Conservation (phyloP, 805 yeast genomes). For the Lipomyces starkeyi region DNA sequence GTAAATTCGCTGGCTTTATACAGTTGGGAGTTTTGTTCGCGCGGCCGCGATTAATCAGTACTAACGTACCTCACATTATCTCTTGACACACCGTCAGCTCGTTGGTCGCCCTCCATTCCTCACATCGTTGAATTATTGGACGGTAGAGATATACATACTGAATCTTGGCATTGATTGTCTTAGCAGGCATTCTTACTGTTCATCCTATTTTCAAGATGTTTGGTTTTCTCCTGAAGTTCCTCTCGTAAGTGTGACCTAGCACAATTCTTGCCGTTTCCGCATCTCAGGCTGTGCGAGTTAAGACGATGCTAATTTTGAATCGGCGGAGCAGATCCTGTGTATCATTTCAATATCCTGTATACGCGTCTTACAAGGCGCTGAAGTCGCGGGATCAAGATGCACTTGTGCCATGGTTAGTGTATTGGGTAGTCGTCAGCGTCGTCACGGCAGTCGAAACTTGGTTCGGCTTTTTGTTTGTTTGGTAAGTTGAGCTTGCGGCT, state of each 20-base stretch:
- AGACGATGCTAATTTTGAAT: slow-evolving; percentile 2
- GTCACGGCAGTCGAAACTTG: slow-evolving; percentile 51
- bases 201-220: slow-evolving; percentile 10
- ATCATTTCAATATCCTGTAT: slow-evolving; percentile 61
- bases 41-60: background rate
- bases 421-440: slow-evolving; percentile 69
- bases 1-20: background rate
- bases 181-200: background rate
- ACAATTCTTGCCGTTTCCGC: background rate
- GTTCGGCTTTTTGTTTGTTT: slow-evolving; percentile 52
- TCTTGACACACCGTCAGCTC: background rate
- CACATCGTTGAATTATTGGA: background rate
- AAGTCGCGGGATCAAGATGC: slow-evolving; percentile 50
- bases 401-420: slow-evolving; percentile 57
- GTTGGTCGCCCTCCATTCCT: background rate
- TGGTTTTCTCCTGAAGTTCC: slow-evolving; percentile 11
- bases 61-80: background rate
- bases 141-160: background rate
- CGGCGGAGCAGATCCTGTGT: slow-evolving; percentile 42
- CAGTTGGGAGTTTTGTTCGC: slow-evolving; percentile 8
- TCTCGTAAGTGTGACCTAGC: slow-evolving; percentile 12
- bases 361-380: slow-evolving; percentile 66
- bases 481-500: slow-evolving; percentile 23
- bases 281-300: background rate
- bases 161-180: background rate